Percentiles rank a stretch among this genome's conserved stretches.
These are phyloP conservation scores for Aspergillus nomiae DNA, from an alignment of 2,329 filamentous ascomycete genomes.

Conservation along the genomic window DNA sequence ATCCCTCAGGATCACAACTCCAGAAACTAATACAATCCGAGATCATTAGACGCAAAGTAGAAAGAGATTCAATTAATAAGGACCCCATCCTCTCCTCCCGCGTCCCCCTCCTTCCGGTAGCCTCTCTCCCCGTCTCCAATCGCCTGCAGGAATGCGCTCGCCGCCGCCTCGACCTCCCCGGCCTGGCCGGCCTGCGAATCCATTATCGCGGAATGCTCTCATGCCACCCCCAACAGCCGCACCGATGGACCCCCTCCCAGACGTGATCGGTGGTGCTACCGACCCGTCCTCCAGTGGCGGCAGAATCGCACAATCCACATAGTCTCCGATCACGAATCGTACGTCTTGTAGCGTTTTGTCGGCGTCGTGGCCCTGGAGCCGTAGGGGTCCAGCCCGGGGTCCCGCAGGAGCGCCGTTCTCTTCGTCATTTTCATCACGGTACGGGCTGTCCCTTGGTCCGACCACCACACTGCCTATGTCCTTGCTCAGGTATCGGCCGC, in stretches of 20 bases:
- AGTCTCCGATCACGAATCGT: slow-evolving; percentile 86
- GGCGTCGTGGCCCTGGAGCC: slow-evolving; percentile 59
- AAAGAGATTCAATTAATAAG: slow-evolving; percentile 30
- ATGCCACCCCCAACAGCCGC: slow-evolving; percentile 42
- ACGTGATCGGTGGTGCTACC: slow-evolving; percentile 64
- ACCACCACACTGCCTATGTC: slow-evolving; percentile 83
- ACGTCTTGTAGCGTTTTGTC: slow-evolving; percentile 75
- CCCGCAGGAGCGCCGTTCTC: slow-evolving; percentile 36
- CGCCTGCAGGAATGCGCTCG: slow-evolving; percentile 48
- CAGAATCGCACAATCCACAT: slow-evolving; percentile 78
- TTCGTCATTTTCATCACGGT: slow-evolving; percentile 29
- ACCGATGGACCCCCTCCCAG: slow-evolving; percentile 48
- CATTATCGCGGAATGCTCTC: slow-evolving; percentile 49
- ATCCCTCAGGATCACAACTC: slow-evolving; percentile 19
- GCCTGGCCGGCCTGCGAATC: slow-evolving; percentile 43
- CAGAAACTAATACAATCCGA: slow-evolving; percentile 10
- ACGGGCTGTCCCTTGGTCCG: slow-evolving; percentile 45
- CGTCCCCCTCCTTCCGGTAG: slow-evolving; percentile 41
- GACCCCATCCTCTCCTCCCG: slow-evolving; percentile 44
- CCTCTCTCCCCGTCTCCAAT: slow-evolving; percentile 54
- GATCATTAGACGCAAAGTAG: not conserved
- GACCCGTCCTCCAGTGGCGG: slow-evolving; percentile 73
- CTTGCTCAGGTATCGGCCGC: slow-evolving; percentile 71
- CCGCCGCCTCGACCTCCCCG: slow-evolving; percentile 44
- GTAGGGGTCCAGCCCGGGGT: slow-evolving; percentile 34